Evolutionary conservation across 805 yeast genomes (phyloP), one percentile per base, ranked within the genome.

Genomic region (Yarrowia sp.): DNA sequence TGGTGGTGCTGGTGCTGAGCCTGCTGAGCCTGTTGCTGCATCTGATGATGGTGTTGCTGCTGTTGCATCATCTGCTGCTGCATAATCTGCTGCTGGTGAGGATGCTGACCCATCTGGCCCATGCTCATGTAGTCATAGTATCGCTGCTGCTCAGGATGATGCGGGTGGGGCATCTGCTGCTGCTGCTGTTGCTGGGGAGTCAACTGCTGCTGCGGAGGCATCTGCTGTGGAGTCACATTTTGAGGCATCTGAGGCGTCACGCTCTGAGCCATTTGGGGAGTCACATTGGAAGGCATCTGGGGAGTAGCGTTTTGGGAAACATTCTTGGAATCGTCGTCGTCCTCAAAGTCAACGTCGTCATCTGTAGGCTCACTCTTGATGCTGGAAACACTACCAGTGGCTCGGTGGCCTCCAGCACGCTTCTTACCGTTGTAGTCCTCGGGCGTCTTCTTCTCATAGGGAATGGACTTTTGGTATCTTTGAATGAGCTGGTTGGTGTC

Each of bases 401-500:
- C 41, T 18, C 51, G 9, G 51, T 58, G 64, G 18, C 51, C 51
- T 8, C 50, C 33, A 1, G 22, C 22, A 9, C 47, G 36, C 8
- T 58, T 58, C 11, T 43, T 58, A 1, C 64, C 64, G 7, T 35
- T 58, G 35, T 58, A 58, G 28, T 58, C 64, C 43, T 58, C 51
- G 4, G 64, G 64, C 28, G 64, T 58, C 35, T 58, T 58, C 43
- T 44, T 58, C 32, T 58, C 64, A 42, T 58, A 58, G 22, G 64
- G 64, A 58, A 58, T 58, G 18, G 51, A 43, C 33, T 58, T 58
- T 33, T 58, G 64, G 51, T 58, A 69, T 35, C 66, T 61, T 28
- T 64, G 65, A 15, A 71, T 65, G 48, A 88, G 75, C 10, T 81
- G 81, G 10, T 79, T 76, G 1, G 91, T 81, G 67, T 86, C 85